Evolutionary conservation across 208 protist species (phyloP).

Genomic region (Blechomonas ayalai): DNA sequence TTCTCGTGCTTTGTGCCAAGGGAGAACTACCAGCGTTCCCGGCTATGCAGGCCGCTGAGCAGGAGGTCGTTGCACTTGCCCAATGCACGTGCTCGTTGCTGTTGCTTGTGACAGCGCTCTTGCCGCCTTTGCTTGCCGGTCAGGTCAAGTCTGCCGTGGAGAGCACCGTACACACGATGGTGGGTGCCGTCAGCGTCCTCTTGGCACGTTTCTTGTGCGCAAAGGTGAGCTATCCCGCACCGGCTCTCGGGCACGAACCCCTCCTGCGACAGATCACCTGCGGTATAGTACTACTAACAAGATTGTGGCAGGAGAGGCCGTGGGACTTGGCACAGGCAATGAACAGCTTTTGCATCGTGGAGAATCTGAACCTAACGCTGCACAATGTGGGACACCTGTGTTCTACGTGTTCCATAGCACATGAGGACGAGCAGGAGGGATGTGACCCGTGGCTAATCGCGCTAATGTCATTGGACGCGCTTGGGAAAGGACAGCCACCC

Average conservation of each 20-base stretch:
- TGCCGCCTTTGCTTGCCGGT: background rate
- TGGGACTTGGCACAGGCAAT: conserved; percentile 29
- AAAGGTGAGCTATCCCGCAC: background rate
- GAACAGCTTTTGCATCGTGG: conserved; percentile 53
- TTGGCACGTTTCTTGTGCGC: conserved; percentile 2
- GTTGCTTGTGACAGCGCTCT: too few species aligned
- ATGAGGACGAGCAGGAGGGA: too few species aligned
- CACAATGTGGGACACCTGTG: conserved; percentile 8
- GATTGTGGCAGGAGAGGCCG: conserved; percentile 25
- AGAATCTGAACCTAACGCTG: conserved; percentile 30
- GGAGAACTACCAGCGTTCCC: too few species aligned
- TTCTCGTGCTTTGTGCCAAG: too few species aligned
- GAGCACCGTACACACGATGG: background rate
- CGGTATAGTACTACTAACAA: conserved; percentile 32
- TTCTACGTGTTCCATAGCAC: too few species aligned
- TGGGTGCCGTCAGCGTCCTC: conserved; percentile 6
- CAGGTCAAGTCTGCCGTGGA: too few species aligned
- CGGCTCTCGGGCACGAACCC: conserved; percentile 5
- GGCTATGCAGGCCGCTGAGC: too few species aligned
- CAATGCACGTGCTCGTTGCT: too few species aligned
- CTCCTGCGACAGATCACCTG: conserved; percentile 32
- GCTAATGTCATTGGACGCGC: too few species aligned
- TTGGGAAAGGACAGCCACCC: too few species aligned
- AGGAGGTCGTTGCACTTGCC: too few species aligned
- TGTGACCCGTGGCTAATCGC: too few species aligned